These are phyloP conservation scores for Schwanniomyces sp. DNA, from an alignment of 805 yeast genomes.

Conservation along the genomic window DNA sequence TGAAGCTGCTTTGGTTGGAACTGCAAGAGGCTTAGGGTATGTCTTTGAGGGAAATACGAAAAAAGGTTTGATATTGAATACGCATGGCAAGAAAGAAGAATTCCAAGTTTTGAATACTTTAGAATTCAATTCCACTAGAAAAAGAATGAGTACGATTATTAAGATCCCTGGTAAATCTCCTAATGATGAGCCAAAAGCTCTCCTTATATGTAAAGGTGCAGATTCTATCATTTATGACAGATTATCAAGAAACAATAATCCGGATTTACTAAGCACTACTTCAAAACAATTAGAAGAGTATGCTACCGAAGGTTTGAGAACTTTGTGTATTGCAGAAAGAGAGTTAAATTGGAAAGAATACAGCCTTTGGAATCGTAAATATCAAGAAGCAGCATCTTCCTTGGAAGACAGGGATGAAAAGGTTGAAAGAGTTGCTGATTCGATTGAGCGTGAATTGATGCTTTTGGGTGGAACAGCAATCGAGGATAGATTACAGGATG, in stretches of 20 bases:
- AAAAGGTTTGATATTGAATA: slow-evolving; percentile 62
- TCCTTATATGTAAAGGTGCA: slow-evolving; percentile 81
- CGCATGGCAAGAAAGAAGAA: slow-evolving; percentile 70
- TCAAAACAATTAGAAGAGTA: slow-evolving; percentile 74
- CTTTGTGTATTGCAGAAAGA: slow-evolving; percentile 75
- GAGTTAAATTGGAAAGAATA: slow-evolving; percentile 65
- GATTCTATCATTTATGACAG: slow-evolving; percentile 77
- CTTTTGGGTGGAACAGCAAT: slow-evolving; percentile 84
- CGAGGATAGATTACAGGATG: slow-evolving; percentile 82
- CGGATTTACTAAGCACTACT: slow-evolving; percentile 57
- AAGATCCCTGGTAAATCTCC: slow-evolving; percentile 62
- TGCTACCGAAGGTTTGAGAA: slow-evolving; percentile 83
- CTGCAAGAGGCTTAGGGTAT: slow-evolving; percentile 78
- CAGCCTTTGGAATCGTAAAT: slow-evolving; percentile 59
- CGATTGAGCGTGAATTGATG: slow-evolving; percentile 63
- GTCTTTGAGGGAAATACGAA: slow-evolving; percentile 66
- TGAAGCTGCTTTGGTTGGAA: slow-evolving; percentile 81
- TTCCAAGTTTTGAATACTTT: slow-evolving; percentile 68
- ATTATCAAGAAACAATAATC: slow-evolving; percentile 46
- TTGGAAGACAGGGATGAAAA: slow-evolving; percentile 62
- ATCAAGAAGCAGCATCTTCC: slow-evolving; percentile 66
- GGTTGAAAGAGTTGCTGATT: slow-evolving; percentile 74
- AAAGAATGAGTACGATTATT: slow-evolving; percentile 82
- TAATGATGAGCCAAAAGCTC: slow-evolving; percentile 45
- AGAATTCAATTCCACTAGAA: slow-evolving; percentile 82